Base-by-base conservation (phyloP, 495 filamentous ascomycete genomes). In the Mycothermus thermophilus region DNA sequence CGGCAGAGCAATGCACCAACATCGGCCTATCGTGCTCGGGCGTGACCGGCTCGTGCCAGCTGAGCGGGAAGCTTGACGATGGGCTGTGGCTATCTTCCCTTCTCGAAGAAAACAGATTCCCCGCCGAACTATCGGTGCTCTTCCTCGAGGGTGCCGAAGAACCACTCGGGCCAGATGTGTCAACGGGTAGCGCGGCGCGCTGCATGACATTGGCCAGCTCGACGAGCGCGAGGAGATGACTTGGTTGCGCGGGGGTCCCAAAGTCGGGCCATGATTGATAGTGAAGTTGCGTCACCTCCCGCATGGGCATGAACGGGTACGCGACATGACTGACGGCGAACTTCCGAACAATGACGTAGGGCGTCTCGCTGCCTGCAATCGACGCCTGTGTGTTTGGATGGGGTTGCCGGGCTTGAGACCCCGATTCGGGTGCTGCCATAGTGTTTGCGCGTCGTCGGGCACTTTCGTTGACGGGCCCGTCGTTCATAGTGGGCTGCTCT, bases 221-320 rank as follows among this genome's bases (percentile, higher is more conserved):
- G 34, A 96, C 80, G 12, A 97, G 58, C 7, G 77, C 78, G 2
- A 97, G 66, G 1, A 97, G 69, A 47, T 97, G 84, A 6, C 70
- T 67, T 3, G 90, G 83, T 39, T 88, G 81, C 5, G 90, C 87
- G 0, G 87, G 90, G 0, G 88, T 79, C 23, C 92, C 90, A 50
- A 95, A 94, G 54, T 97, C 90, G 1, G 92, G 90, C 90, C 90
- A 97, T 10, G 75, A 77, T 7, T 84, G 75, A 48, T 93, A 95
- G 40, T 97, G 92, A 2, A 97, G 67, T 39, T 97, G 90, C 0
- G 85, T 94, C 48, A 97, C 83, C 57, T 96, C 86, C 16, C 90
- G 79, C 27, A 94, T 77, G 2, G 83, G 83, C 28, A 73, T 69
- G 49, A 93, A 97, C 0, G 90, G 90, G 21, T 79, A 70, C 2